These are phyloP conservation scores for Penstemon newberryi DNA, from an alignment of 257 asterid species.

Conservation along the genomic window DNA sequence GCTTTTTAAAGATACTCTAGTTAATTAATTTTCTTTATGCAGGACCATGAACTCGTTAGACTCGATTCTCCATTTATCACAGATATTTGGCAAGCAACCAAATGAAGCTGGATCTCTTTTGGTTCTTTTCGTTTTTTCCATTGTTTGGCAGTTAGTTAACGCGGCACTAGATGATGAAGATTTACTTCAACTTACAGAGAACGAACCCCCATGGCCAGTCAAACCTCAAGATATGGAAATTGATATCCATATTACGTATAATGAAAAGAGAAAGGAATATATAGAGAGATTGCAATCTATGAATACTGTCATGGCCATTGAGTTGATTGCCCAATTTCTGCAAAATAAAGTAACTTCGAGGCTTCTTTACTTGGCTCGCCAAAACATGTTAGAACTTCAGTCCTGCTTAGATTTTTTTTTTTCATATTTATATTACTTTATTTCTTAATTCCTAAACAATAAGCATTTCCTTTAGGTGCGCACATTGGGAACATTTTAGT, in stretches of 20 bases:
- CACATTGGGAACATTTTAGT: constrained; percentile 66
- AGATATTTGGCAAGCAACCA: constrained; percentile 50
- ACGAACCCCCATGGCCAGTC: constrained; percentile 63
- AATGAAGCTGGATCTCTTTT: constrained; percentile 58
- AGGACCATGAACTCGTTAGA: constrained; percentile 70
- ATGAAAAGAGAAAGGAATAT: constrained; percentile 51
- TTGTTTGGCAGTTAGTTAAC: constrained; percentile 83
- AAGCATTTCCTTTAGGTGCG: constrained; percentile 45
- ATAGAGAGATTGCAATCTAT: constrained; percentile 49
- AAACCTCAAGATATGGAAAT: constrained; percentile 70
- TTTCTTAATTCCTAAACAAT: not conserved
- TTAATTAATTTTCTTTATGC: constrained; percentile 29
- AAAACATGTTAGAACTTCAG: constrained; percentile 80
- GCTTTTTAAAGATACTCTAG: no score
- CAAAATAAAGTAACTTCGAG: constrained; percentile 75
- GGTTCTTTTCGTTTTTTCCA: constrained; percentile 63
- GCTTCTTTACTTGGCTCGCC: constrained; percentile 92
- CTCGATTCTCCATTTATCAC: constrained; percentile 50
- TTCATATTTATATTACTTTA: constrained; percentile 1
- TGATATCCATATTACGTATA: constrained; percentile 44
- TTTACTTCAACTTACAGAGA: constrained; percentile 64
- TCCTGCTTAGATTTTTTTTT: constrained; percentile 33
- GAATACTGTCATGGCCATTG: constrained; percentile 64
- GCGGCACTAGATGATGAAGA: constrained; percentile 89
- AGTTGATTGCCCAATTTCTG: constrained; percentile 69